Percentiles rank a stretch among this genome's conserved stretches.
Conservation (phyloP, 208 protist genomes). For the Tritrichomonas foetus region DNA sequence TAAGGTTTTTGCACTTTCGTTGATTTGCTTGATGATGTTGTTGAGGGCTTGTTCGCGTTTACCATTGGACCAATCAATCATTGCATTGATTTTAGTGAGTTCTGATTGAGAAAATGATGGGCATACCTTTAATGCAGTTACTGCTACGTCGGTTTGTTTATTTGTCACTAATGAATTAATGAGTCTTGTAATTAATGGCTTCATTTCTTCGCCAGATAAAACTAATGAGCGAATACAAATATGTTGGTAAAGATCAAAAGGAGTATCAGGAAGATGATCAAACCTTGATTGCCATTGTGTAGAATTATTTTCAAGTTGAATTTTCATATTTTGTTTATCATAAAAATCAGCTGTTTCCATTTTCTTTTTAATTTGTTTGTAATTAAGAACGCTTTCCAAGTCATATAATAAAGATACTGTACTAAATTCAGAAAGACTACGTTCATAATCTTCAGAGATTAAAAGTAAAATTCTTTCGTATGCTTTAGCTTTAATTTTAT, state of each 20-base stretch:
- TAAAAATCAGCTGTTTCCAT: not conserved
- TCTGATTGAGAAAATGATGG: not conserved
- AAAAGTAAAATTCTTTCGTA: not conserved
- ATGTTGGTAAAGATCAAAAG: not conserved
- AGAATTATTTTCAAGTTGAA: not conserved
- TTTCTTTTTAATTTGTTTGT: not conserved
- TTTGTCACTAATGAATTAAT: not conserved
- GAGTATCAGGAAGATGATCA: not conserved
- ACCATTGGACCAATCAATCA: not conserved
- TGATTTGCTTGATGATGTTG: not conserved
- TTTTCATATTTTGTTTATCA: not conserved
- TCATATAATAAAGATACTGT: not conserved
- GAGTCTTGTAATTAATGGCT: not conserved
- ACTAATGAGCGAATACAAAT: not conserved
- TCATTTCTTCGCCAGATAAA: not conserved
- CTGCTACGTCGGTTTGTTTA: not conserved
- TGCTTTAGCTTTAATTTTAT: not conserved
- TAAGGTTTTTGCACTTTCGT: not conserved
- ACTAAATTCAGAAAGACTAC: not conserved
- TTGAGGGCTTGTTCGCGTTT: not conserved
- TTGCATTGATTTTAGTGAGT: not conserved
- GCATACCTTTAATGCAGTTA: not conserved
- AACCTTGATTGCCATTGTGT: not conserved
- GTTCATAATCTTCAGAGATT: not conserved
- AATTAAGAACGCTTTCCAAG: not conserved